phyloP scores from a whole-genome alignment of 805 yeast genomes.

The Suhomyces pyralidae region DNA sequence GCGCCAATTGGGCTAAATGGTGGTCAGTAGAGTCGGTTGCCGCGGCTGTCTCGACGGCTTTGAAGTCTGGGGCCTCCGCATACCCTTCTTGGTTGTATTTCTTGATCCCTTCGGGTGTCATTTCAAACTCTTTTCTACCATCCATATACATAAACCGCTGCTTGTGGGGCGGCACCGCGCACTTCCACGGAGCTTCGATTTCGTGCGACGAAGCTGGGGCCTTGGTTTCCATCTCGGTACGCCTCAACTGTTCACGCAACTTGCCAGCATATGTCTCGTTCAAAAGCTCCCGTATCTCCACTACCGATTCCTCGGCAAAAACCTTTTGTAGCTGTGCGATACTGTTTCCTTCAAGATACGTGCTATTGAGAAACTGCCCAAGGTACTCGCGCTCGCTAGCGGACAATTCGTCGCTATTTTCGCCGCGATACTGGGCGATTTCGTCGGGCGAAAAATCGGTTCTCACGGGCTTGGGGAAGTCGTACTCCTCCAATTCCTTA shows the following conservation, averaged over 20 bases:
- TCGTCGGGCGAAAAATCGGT: conserved; percentile 41
- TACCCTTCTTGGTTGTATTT: conserved; percentile 34
- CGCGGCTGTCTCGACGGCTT: conserved; percentile 6
- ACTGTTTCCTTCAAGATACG: conserved; percentile 37
- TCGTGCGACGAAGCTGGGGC: conserved; percentile 59
- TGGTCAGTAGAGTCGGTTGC: conserved; percentile 24
- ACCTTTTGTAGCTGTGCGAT: conserved; percentile 39
- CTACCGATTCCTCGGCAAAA: conserved; percentile 66
- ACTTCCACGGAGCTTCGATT: conserved; percentile 74
- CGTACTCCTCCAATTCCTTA: conserved; percentile 72
- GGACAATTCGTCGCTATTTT: conserved; percentile 9
- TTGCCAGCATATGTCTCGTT: conserved; percentile 49
- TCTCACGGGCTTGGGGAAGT: conserved; percentile 69
- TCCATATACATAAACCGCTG: conserved; percentile 83
- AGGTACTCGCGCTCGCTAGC: conserved; percentile 50
- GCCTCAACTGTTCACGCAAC: conserved; percentile 49
- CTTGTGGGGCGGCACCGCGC: conserved; percentile 92
- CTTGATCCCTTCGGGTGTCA: conserved; percentile 32
- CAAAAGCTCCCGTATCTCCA: conserved; percentile 65
- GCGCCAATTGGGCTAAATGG: conserved; percentile 51
- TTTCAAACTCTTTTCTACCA: conserved; percentile 45
- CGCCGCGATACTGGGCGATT: conserved; percentile 26
- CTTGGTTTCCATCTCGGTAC: conserved; percentile 56
- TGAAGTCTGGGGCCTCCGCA: conserved; percentile 57
- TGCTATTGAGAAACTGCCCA: conserved; percentile 52